A percentile compares a stretch with the other conserved stretches of the same genome.
These are phyloP conservation scores for Tulasnella sp. DNA, from an alignment of 768 basidiomycete genomes.

Conservation along the genomic window DNA sequence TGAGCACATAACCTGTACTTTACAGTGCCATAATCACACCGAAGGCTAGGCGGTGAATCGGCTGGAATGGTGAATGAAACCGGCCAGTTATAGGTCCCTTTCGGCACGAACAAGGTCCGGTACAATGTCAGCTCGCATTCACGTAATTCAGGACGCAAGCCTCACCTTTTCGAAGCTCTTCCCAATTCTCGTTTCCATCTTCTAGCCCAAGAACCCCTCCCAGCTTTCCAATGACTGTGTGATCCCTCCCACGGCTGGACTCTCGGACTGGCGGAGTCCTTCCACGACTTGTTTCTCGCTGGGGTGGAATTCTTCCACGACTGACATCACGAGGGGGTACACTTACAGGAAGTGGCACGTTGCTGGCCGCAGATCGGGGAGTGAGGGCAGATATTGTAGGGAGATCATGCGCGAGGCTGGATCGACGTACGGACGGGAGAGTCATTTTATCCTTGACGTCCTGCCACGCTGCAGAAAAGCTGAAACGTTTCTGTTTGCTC, in stretches of 20 bases:
- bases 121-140: background rate
- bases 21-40: conserved; percentile 65
- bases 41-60: conserved; percentile 65
- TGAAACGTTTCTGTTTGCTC: conserved; percentile 9
- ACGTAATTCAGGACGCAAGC: background rate
- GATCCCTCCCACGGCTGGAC: conserved; percentile 23
- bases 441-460: conserved; percentile 12
- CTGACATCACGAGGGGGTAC: no score
- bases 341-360: no score
- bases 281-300: background rate
- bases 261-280: background rate
- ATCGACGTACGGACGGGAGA: no score
- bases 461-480: conserved; percentile 12
- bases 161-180: conserved; percentile 78
- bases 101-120: conserved; percentile 1
- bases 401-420: no score
- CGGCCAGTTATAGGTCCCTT: conserved; percentile 88
- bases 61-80: conserved; percentile 82
- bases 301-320: no score
- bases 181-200: conserved; percentile 44
- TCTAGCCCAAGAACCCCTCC: conserved; percentile 30
- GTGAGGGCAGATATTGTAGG: no score
- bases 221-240: conserved; percentile 30
- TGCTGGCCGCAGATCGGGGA: no score
- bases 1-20: conserved; percentile 70